These are phyloP conservation scores for Dryadomyces sulphureus DNA, from an alignment of 2,329 filamentous ascomycete species.

Conservation along the genomic window DNA sequence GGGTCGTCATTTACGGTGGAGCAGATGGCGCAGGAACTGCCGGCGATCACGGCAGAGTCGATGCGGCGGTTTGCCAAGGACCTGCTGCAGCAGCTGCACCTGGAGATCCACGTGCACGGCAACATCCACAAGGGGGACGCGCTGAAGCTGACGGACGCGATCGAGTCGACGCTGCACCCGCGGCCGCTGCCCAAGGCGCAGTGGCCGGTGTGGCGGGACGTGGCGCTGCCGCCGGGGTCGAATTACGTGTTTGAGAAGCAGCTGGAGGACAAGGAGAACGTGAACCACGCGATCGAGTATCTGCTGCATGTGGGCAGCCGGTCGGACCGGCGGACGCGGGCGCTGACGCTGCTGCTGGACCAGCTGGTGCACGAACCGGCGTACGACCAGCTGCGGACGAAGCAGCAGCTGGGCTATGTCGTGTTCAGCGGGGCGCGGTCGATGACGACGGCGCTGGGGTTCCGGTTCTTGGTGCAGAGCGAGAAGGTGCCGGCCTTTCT, in stretches of 20 bases:
- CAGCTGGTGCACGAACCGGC: constrained; percentile 88
- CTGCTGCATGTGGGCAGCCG: constrained; percentile 57
- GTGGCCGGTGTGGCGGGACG: constrained; percentile 62
- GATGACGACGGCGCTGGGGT: constrained; percentile 66
- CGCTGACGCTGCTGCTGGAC: constrained; percentile 66
- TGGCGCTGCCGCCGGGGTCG: constrained; percentile 63
- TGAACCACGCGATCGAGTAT: constrained; percentile 77
- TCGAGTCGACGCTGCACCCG: constrained; percentile 65
- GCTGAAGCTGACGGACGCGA: constrained; percentile 65
- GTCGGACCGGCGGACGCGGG: constrained; percentile 53
- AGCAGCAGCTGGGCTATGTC: constrained; percentile 94
- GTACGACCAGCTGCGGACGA: constrained; percentile 89
- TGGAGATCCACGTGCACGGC: constrained; percentile 79
- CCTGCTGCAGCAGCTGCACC: constrained; percentile 67
- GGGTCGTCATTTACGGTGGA: constrained; percentile 69
- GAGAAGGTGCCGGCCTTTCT: constrained; percentile 74
- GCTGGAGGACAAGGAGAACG: constrained; percentile 73
- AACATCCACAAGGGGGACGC: constrained; percentile 93
- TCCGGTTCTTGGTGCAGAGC: constrained; percentile 85
- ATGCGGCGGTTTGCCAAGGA: constrained; percentile 67
- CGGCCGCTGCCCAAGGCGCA: constrained; percentile 60
- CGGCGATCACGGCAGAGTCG: constrained; percentile 57
- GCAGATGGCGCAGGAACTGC: constrained; percentile 63
- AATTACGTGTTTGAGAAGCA: constrained; percentile 74
- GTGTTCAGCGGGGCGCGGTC: constrained; percentile 70